These are phyloP conservation scores for Xerocomellus chrysenteron DNA, from an alignment of 768 basidiomycete species.

Conservation along the genomic window DNA sequence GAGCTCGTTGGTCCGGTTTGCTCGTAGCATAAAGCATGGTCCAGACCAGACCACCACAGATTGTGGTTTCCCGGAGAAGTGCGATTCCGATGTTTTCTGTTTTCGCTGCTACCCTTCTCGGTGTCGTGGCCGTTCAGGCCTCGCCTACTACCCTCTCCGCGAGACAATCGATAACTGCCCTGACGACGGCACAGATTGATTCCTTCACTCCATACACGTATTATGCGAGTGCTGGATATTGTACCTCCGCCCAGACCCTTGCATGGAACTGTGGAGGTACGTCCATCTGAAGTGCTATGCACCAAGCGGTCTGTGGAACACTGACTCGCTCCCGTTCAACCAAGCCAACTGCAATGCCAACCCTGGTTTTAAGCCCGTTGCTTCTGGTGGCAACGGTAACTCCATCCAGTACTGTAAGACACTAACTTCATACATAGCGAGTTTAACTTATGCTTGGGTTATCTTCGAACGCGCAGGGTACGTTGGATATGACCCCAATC, in stretches of 20 bases:
- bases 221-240: conserved; percentile 54
- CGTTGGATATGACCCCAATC: conserved; percentile 49
- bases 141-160: conserved; percentile 28
- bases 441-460: background rate
- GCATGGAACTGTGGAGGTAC: conserved; percentile 57
- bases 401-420: conserved; percentile 42
- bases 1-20: too few relatives aligned
- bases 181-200: conserved; percentile 42
- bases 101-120: conserved; percentile 16
- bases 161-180: conserved; percentile 40
- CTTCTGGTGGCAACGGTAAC: conserved; percentile 47
- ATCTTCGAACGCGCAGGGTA: conserved; percentile 38
- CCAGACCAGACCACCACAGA: background rate
- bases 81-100: conserved; percentile 19
- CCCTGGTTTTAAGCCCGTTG: conserved; percentile 45
- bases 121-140: conserved; percentile 10
- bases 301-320: background rate
- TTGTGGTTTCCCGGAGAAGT: background rate
- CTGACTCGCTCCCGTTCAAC: background rate
- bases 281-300: conserved; percentile 12
- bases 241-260: conserved; percentile 40
- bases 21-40: too few relatives aligned
- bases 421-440: background rate
- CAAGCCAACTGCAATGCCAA: conserved; percentile 49
- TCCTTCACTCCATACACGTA: conserved; percentile 47